A percentile compares a stretch with the other conserved stretches of the same genome.
These are phyloP conservation scores for Lasiosphaeria hispida DNA, from an alignment of 495 filamentous ascomycete genomes.

Conservation along the genomic window DNA sequence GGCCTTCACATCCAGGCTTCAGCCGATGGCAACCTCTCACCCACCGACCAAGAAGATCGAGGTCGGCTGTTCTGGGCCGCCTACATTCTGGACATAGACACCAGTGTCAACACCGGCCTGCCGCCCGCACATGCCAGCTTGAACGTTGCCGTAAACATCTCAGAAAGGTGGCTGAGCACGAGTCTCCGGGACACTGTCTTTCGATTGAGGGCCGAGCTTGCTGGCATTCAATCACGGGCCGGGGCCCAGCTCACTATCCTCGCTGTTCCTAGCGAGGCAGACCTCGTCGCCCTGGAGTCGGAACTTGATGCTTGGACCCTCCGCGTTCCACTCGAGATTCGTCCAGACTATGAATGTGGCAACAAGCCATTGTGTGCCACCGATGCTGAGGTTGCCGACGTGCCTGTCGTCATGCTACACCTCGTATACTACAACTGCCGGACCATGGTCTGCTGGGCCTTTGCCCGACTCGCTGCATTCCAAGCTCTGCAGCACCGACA, in stretches of 20 bases:
- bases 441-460: not conserved
- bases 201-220: not conserved
- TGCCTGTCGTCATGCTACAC: not conserved
- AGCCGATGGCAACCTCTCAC: not conserved
- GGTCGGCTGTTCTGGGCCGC: constrained; percentile 2
- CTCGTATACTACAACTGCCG: not conserved
- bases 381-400: not conserved
- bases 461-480: not conserved
- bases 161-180: not conserved
- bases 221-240: not conserved
- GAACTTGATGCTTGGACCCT: not conserved
- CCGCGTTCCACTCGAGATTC: not conserved
- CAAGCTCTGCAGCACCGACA: not conserved
- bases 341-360: not conserved
- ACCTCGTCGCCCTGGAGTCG: not conserved
- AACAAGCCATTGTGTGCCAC: not conserved
- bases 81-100: constrained; percentile 8
- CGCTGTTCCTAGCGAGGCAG: not conserved
- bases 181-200: not conserved
- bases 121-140: not conserved
- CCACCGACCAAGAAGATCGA: not conserved
- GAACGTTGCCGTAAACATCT: not conserved
- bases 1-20: no score
- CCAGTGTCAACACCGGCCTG: not conserved
- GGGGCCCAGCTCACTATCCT: not conserved